A percentile compares a stretch with the other conserved stretches of the same genome.
Conservation (phyloP, 2,329 filamentous ascomycete species). For the Zymoseptoria pseudotritici region DNA sequence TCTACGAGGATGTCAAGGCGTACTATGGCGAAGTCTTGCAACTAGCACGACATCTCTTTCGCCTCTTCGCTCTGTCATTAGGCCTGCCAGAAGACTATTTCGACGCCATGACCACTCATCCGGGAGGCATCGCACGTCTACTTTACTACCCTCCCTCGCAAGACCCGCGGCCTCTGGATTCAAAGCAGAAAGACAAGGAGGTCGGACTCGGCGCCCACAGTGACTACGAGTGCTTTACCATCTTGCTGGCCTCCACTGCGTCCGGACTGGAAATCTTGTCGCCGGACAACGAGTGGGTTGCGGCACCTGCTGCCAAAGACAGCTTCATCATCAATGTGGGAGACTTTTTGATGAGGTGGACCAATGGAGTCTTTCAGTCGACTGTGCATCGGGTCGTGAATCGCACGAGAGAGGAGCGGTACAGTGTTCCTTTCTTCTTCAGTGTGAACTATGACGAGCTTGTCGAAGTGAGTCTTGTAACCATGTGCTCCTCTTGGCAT, state of each 20-base stretch:
- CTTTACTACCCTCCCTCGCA: constrained; percentile 34
- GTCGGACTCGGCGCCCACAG: constrained; percentile 33
- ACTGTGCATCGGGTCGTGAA: constrained; percentile 43
- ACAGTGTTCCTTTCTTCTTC: constrained; percentile 44
- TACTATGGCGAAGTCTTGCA: constrained; percentile 35
- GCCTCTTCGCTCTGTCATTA: constrained; percentile 35
- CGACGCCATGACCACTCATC: constrained; percentile 34
- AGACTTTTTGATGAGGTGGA: constrained; percentile 44
- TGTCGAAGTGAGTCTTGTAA: constrained; percentile 23
- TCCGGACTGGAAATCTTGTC: constrained; percentile 24
- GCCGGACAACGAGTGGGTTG: constrained; percentile 37
- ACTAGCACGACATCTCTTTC: constrained; percentile 35
- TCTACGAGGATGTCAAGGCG: constrained; percentile 30
- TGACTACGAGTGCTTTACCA: constrained; percentile 28
- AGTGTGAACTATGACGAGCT: constrained; percentile 32
- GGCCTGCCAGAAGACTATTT: constrained; percentile 34
- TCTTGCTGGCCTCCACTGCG: constrained; percentile 21
- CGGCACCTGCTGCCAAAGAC: constrained; percentile 38
- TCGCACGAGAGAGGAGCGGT: constrained; percentile 31
- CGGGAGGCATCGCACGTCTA: constrained; percentile 35
- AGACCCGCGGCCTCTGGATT: constrained; percentile 13
- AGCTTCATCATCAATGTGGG: constrained; percentile 45
- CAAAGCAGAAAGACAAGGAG: constrained; percentile 19
- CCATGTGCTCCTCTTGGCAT: neutral
- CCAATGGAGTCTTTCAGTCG: constrained; percentile 36